Percentiles rank a stretch among this genome's conserved stretches.
phyloP scores from a whole-genome alignment of 345 rosid genomes.

The Populus tremula region DNA sequence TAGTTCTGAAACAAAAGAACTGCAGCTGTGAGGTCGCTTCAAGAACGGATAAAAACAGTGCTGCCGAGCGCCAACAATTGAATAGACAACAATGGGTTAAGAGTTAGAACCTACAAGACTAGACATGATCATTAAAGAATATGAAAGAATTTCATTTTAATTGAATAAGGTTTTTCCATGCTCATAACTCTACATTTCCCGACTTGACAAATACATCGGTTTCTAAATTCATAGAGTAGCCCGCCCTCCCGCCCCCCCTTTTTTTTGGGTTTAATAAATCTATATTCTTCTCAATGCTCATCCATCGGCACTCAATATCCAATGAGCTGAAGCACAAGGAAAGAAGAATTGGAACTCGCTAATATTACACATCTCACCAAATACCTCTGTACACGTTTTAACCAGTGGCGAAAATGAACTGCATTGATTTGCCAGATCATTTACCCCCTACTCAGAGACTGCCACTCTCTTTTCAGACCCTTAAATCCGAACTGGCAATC shows the following conservation, averaged over 20 bases:
- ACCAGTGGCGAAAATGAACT: conserved; percentile 21
- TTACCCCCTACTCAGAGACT: conserved; percentile 4
- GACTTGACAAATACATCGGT: conserved; percentile 32
- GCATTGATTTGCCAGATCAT: conserved; percentile 18
- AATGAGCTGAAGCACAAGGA: conserved; percentile 44
- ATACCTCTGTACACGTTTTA: conserved; percentile 62
- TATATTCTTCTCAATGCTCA: conserved; percentile 44
- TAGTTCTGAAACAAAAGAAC: background rate
- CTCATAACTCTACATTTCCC: conserved; percentile 56
- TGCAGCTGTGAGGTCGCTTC: background rate
- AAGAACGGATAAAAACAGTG: no score
- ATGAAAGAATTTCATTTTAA: conserved; percentile 35
- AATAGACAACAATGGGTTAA: background rate
- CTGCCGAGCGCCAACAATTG: background rate
- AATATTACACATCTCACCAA: conserved; percentile 69
- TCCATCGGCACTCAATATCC: conserved; percentile 33
- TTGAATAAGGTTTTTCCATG: conserved; percentile 42
- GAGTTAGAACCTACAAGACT: background rate
- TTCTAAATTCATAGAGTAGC: conserved; percentile 36
- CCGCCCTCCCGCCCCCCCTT: conserved; percentile 6
- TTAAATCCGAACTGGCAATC: conserved; percentile 69
- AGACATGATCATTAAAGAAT: conserved; percentile 19
- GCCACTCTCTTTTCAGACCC: background rate
- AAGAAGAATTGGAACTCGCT: conserved; percentile 46
- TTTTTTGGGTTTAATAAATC: conserved; percentile 33